These are phyloP conservation scores for Eutrema salsugineum DNA, from an alignment of 441 rosid species.

Conservation along the genomic window DNA sequence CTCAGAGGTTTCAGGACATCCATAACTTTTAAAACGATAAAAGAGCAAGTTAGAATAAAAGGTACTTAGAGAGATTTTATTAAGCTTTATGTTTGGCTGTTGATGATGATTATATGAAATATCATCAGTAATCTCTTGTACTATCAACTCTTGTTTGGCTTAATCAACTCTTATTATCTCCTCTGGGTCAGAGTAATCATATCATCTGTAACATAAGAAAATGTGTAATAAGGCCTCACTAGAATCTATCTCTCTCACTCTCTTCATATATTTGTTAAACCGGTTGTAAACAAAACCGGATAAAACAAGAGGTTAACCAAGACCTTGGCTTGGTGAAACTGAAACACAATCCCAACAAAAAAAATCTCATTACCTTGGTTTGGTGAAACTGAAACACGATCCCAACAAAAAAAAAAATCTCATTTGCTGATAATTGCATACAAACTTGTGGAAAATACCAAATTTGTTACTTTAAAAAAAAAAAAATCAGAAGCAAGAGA, in stretches of 20 bases:
- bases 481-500: slow-evolving; percentile 24
- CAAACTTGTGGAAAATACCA: not conserved
- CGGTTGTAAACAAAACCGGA: not conserved
- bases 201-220: not conserved
- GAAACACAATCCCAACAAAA: not conserved
- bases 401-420: too few relatives aligned
- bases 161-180: not conserved
- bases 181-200: not conserved
- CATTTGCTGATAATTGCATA: not conserved
- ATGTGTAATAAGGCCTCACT: not conserved
- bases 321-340: not conserved
- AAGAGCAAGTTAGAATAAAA: not conserved
- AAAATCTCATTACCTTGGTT: too few relatives aligned
- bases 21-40: not conserved
- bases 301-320: not conserved
- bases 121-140: not conserved
- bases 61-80: not conserved
- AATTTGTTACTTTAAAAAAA: not conserved
- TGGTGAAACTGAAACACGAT: not conserved
- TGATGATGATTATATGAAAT: not conserved
- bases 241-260: not conserved
- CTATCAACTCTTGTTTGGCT: not conserved
- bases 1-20: not conserved
- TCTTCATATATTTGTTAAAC: not conserved
- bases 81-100: not conserved